Evolutionary conservation across 192 early-diverging fungal genomes (phyloP).

Genomic region (Mortierella hygrophila): DNA sequence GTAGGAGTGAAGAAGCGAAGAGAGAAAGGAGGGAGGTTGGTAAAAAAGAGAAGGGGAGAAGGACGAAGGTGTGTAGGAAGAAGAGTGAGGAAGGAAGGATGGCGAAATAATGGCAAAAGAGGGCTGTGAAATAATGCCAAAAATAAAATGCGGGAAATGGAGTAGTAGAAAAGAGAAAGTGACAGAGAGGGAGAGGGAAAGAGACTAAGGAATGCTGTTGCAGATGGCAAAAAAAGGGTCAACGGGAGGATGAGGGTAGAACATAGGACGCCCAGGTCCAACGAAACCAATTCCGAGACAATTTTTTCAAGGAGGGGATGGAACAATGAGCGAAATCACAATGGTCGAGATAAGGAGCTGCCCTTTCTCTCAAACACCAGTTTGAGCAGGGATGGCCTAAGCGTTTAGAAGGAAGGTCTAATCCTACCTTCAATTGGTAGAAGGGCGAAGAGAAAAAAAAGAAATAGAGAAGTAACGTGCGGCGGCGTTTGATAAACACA

Average conservation of each 20-base stretch:
- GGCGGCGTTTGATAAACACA: background rate
- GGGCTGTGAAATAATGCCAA: background rate
- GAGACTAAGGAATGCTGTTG: no score
- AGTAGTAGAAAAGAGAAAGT: no score
- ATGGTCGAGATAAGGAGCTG: background rate
- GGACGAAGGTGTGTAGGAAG: background rate
- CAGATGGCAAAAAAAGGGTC: background rate
- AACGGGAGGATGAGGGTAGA: background rate
- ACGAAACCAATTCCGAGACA: background rate
- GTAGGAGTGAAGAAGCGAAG: background rate
- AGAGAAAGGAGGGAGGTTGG: background rate
- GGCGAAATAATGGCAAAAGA: no score
- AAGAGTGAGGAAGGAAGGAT: background rate
- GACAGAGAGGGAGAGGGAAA: background rate
- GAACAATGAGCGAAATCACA: background rate
- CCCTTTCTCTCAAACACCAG: background rate
- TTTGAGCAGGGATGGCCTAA: background rate
- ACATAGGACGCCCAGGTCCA: background rate
- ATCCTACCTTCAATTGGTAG: no score
- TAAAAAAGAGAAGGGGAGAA: background rate
- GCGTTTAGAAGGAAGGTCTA: no score
- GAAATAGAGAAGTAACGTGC: background rate
- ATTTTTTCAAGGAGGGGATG: conserved; percentile 2
- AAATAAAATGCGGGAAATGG: background rate
- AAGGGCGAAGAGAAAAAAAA: background rate